phyloP scores from a whole-genome alignment of 2,329 filamentous ascomycete species.

The Pestalotiopsis sp. region DNA sequence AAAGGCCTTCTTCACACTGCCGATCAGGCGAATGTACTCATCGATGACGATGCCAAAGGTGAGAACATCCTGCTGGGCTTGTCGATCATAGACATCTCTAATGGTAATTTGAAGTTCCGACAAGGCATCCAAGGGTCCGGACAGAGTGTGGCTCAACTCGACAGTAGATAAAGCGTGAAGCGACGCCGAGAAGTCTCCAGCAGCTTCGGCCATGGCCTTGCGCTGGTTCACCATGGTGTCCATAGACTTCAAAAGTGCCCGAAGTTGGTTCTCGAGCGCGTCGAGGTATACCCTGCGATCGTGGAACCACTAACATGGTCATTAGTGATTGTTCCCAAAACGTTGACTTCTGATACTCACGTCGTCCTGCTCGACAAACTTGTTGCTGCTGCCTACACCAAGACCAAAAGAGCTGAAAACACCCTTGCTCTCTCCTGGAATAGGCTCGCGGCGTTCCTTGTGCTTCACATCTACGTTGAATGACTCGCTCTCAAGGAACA shows the following conservation, averaged over 20 bases:
- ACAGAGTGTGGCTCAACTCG: constrained; percentile 86
- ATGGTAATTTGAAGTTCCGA: constrained; percentile 95
- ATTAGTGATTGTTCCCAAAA: neutral
- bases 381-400: constrained; percentile 74
- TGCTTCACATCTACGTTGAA: constrained; percentile 98
- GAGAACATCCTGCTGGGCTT: constrained; percentile 94
- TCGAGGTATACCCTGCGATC: constrained; percentile 95
- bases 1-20: constrained; percentile 93
- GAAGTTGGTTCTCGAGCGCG: constrained; percentile 88
- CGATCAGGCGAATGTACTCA: constrained; percentile 95
- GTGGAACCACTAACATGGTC: constrained; percentile 81
- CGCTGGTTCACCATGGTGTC: constrained; percentile 91
- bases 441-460: constrained; percentile 88
- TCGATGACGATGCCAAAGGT: constrained; percentile 98
- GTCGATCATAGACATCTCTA: constrained; percentile 91
- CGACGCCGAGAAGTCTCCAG: constrained; percentile 89
- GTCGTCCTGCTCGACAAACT: constrained; percentile 98
- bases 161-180: constrained; percentile 92
- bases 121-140: constrained; percentile 85
- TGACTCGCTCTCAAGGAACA: constrained; percentile 94
- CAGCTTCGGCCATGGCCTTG: constrained; percentile 91
- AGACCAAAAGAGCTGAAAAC: constrained; percentile 86
- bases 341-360: constrained; percentile 50
- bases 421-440: constrained; percentile 88
- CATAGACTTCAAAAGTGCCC: constrained; percentile 88